phyloP scores from a whole-genome alignment of 345 rosid genomes.

The Eucalyptus urophylla region DNA sequence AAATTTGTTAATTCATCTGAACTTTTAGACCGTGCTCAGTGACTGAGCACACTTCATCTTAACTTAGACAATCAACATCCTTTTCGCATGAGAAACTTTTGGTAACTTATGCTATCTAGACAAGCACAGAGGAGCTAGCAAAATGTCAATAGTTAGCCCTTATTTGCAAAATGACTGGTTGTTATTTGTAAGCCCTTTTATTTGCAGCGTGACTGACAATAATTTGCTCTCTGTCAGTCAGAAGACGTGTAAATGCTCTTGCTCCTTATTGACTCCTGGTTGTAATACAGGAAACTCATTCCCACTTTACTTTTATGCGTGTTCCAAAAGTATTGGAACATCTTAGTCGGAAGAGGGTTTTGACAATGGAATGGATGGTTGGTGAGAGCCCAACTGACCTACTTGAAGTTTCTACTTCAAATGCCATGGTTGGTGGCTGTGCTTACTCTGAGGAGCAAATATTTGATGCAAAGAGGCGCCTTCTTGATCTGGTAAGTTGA shows the following conservation, averaged over 20 bases:
- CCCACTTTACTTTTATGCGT: slow-evolving; percentile 42
- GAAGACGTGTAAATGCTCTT: background rate
- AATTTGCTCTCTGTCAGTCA: background rate
- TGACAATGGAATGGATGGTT: slow-evolving; percentile 96
- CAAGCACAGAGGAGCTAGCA: background rate
- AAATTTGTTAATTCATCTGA: background rate
- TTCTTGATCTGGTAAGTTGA: slow-evolving; percentile 73
- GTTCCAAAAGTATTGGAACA: slow-evolving; percentile 60
- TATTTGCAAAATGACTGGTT: background rate
- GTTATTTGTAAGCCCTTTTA: background rate
- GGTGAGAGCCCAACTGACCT: slow-evolving; percentile 85
- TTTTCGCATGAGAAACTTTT: background rate
- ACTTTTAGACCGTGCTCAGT: background rate
- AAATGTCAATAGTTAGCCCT: background rate
- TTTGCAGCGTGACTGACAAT: background rate
- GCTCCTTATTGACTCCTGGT: slow-evolving; percentile 2
- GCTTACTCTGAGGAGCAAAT: slow-evolving; percentile 40
- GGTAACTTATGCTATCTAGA: background rate
- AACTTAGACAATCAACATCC: background rate
- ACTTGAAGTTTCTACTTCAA: slow-evolving; percentile 22
- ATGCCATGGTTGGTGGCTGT: slow-evolving; percentile 16
- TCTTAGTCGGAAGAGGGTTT: slow-evolving; percentile 67
- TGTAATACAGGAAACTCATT: slow-evolving; percentile 68
- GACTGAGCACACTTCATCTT: background rate
- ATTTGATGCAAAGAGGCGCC: slow-evolving; percentile 49